Percentiles rank a stretch among this genome's conserved stretches.
These are phyloP conservation scores for Pochonia chlamydosporia DNA, from an alignment of 2,329 filamentous ascomycete species.

Conservation along the genomic window DNA sequence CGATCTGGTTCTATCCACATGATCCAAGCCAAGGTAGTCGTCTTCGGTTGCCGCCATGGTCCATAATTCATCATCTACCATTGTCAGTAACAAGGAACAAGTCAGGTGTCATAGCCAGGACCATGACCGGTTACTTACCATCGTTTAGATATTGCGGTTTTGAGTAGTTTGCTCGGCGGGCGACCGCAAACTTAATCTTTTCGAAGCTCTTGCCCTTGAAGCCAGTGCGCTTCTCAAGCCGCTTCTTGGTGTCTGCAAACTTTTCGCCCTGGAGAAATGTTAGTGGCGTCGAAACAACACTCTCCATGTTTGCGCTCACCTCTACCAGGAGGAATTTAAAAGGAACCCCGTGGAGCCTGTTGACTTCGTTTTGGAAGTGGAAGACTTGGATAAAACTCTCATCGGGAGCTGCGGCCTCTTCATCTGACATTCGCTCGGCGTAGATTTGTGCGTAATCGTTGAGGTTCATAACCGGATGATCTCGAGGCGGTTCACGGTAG, in stretches of 20 bases:
- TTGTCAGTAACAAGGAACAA: background rate
- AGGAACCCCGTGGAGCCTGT: slow-evolving; percentile 77
- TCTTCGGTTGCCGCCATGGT: slow-evolving; percentile 47
- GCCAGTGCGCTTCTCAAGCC: slow-evolving; percentile 86
- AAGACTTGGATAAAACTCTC: slow-evolving; percentile 68
- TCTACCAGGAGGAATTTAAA: slow-evolving; percentile 85
- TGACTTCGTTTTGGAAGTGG: slow-evolving; percentile 89
- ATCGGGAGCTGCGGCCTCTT: slow-evolving; percentile 55
- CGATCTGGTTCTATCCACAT: slow-evolving; percentile 54
- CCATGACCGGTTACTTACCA: slow-evolving; percentile 52
- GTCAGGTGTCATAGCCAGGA: no score
- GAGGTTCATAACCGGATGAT: slow-evolving; percentile 71
- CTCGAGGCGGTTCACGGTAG: slow-evolving; percentile 67
- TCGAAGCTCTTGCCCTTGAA: slow-evolving; percentile 98
- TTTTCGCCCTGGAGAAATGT: slow-evolving; percentile 58
- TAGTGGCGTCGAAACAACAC: background rate
- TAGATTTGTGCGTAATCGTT: slow-evolving; percentile 82
- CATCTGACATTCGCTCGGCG: slow-evolving; percentile 73
- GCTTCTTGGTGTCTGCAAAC: slow-evolving; percentile 88
- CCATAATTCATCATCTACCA: slow-evolving; percentile 53
- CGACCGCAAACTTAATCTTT: slow-evolving; percentile 92
- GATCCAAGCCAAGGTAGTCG: slow-evolving; percentile 60
- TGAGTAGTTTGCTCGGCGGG: slow-evolving; percentile 66
- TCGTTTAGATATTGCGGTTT: slow-evolving; percentile 81
- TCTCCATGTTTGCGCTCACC: slow-evolving; percentile 39